Evolutionary conservation across 495 filamentous ascomycete genomes (phyloP).

Genomic region (Penicillium bialowiezense): DNA sequence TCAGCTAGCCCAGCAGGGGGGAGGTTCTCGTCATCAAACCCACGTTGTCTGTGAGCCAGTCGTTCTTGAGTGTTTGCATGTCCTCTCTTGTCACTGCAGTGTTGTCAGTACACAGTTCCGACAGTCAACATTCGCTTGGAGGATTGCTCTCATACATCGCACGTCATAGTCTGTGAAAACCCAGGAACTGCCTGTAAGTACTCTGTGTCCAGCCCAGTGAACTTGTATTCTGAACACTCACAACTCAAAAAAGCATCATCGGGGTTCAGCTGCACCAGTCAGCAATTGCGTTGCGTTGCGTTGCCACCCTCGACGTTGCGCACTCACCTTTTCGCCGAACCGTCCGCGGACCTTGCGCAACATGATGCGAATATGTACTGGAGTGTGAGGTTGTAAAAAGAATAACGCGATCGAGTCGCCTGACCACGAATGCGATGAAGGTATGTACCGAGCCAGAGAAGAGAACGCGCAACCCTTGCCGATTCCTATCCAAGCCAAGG

Average conservation of each 20-base stretch:
- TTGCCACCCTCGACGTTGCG: neutral
- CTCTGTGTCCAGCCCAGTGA: neutral
- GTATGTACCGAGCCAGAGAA: conserved; percentile 4
- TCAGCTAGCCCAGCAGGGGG: conserved; percentile 5
- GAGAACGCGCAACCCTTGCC: neutral
- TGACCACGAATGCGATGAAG: neutral
- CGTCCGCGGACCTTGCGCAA: conserved; percentile 44
- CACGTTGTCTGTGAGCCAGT: conserved; percentile 99
- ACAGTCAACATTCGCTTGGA: neutral
- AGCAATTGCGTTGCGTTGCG: neutral
- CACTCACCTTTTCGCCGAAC: conserved; percentile 42
- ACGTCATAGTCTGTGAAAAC: conserved; percentile 60
- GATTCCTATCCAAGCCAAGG: neutral
- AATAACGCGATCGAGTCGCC: neutral
- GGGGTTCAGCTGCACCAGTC: conserved; percentile 51
- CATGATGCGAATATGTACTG: conserved; percentile 23
- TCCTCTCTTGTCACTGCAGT: conserved; percentile 74
- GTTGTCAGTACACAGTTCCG: conserved; percentile 12
- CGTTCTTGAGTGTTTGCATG: conserved; percentile 79
- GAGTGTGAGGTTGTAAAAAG: neutral
- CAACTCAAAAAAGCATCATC: conserved; percentile 74
- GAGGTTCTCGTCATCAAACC: conserved; percentile 22
- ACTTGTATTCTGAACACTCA: conserved; percentile 36
- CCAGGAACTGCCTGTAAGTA: conserved; percentile 13
- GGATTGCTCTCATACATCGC: conserved; percentile 50